phyloP scores from a whole-genome alignment of 176 grass and related monocot species.

The Hordeum marinum region DNA sequence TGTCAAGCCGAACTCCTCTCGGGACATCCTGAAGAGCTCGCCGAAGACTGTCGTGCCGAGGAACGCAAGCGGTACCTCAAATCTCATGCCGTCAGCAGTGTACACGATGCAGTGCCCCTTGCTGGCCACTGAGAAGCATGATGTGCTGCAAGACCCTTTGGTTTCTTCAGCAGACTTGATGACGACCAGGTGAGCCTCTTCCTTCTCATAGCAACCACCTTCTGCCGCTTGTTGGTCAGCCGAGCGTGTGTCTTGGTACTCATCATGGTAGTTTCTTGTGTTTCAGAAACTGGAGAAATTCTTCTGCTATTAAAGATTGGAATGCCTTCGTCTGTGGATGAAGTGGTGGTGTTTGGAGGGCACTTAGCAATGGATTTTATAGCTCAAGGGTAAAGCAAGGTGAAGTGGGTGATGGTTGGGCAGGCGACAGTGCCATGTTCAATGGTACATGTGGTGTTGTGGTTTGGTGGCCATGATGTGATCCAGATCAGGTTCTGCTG shows the following conservation, averaged over 20 bases:
- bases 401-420: not conserved
- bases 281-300: not conserved
- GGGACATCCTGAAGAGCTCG: conserved; percentile 36
- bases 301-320: not conserved
- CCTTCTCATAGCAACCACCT: not conserved
- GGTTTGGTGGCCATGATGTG: not conserved
- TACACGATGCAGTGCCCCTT: conserved; percentile 23
- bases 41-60: conserved; percentile 20
- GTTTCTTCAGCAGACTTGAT: not conserved
- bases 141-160: not conserved
- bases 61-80: conserved; percentile 38
- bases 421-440: conserved; percentile 32
- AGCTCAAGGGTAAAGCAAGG: not conserved
- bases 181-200: not conserved
- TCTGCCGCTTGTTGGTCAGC: conserved; percentile 42
- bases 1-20: conserved; percentile 45
- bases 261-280: conserved; percentile 13
- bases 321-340: not conserved
- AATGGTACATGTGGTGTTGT: not conserved
- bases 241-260: conserved; percentile 19
- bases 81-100: conserved; percentile 13
- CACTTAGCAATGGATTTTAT: not conserved
- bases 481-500: not conserved
- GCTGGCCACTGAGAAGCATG: not conserved
- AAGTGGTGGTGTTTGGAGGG: not conserved